Evolutionary conservation across 495 filamentous ascomycete species (phyloP), one percentile per base, ranked within the genome.

Genomic region (Aspergillus ostianus): DNA sequence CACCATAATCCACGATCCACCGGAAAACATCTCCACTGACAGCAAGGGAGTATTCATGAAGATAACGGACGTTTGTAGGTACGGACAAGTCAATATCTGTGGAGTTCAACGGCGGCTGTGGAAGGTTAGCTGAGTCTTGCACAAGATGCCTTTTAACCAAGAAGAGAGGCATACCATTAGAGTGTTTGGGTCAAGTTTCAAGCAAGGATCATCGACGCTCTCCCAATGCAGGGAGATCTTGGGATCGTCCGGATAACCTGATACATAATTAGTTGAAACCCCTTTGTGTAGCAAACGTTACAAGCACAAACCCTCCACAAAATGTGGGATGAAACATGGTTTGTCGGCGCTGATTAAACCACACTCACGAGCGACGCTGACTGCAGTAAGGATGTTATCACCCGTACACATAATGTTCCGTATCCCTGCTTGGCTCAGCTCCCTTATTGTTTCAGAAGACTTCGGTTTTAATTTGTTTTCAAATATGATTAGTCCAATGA

Each of bases 321-420:
- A 93, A 71, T 91, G 91, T 17, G 95, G 92, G 7, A 97, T 87
- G 63, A 96, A 99, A 70, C 93, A 97, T 56, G 92, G 89, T 4
- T 92, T 89, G 49, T 84, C 84, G 56, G 79, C 83, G 60, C 90
- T 85, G 55, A 99, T 86, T 58, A 99, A 79, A 56, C 86, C 82
- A 73, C 94, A 98, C 70, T 99, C 93, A 65, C 92, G 85, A 6
- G 93, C 94, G 60, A 99, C 95, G 68, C 93, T 97, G 64, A 99
- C 90, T 17, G 95, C 95, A 17, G 95, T 99, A 47, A 98, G 80
- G 58, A 99, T 98, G 59, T 99, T 99, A 76, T 99, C 95, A 52
- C 95, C 95, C 0, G 95, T 99, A 62, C 94, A 96, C 95, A 99
- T 99, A 55, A 97, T 85, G 36, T 88, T 90, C 26, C 91, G 87